These are phyloP conservation scores for Solanum virginianum DNA, from an alignment of 257 asterid genomes.

Conservation along the genomic window DNA sequence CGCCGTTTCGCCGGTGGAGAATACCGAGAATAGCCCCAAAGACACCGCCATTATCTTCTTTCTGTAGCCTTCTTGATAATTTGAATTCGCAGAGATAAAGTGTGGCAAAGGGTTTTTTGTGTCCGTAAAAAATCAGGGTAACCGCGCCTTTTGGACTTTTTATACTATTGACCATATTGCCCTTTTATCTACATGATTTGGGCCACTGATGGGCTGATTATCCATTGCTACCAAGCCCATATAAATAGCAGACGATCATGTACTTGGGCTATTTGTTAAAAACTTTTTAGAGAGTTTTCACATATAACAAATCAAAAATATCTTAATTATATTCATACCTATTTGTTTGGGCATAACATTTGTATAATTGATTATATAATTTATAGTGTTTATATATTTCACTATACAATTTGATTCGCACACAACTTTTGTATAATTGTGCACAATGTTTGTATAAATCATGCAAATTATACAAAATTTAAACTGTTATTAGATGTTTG, in stretches of 20 bases:
- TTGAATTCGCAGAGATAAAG: slow-evolving; percentile 18
- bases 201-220: neutral
- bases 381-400: too few species aligned
- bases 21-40: slow-evolving; percentile 21
- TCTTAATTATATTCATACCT: too few species aligned
- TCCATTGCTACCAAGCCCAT: neutral
- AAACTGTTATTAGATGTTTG: too few species aligned
- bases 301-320: too few species aligned
- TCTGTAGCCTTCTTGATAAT: neutral
- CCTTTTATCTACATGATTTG: neutral
- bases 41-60: slow-evolving; percentile 44
- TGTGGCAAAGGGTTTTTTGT: slow-evolving; percentile 10
- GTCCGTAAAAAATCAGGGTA: neutral
- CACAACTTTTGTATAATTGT: too few species aligned
- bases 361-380: too few species aligned
- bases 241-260: neutral
- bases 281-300: too few species aligned
- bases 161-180: neutral
- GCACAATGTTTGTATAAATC: too few species aligned
- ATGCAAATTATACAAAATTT: too few species aligned
- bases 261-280: too few species aligned
- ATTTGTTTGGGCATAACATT: too few species aligned
- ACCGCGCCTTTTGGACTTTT: slow-evolving; percentile 5
- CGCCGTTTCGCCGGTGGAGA: slow-evolving; percentile 22
- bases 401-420: too few species aligned